Conservation (phyloP, 371 early-diverging fungal species). For the Saksenaea oblongispora region DNA sequence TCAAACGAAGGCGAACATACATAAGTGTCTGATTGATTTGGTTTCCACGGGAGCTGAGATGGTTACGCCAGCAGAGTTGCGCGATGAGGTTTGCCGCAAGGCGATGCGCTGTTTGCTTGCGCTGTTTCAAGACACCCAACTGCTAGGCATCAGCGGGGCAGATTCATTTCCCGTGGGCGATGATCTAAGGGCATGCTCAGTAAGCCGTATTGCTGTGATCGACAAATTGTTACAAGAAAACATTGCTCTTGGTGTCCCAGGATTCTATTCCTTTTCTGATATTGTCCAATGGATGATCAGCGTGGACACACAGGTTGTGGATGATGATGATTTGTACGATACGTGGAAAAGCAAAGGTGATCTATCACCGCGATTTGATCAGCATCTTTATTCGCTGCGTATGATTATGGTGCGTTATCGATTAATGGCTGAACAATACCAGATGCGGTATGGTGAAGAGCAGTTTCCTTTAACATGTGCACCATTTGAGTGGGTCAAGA, state of each 20-base stretch:
- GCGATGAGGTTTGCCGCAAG: conserved; percentile 8
- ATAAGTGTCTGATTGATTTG: conserved; percentile 21
- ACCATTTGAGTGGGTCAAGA: conserved; percentile 27
- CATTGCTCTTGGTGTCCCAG: conserved; percentile 36
- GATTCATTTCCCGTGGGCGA: conserved; percentile 7
- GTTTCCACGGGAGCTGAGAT: conserved; percentile 11
- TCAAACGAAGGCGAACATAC: conserved; percentile 18
- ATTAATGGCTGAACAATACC: conserved; percentile 13
- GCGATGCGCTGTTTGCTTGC: conserved; percentile 30
- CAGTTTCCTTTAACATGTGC: conserved; percentile 23
- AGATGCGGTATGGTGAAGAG: conserved; percentile 1
- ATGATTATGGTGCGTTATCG: conserved; percentile 16
- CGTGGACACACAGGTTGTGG: not conserved
- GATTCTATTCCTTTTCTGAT: conserved; percentile 32
- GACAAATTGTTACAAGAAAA: conserved; percentile 34
- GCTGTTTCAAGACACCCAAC: conserved; percentile 35
- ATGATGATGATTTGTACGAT: not conserved
- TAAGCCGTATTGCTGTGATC: conserved; percentile 19
- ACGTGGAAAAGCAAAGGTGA: not conserved
- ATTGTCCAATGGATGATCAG: conserved; percentile 25
- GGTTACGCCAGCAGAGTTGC: not conserved
- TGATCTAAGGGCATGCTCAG: conserved; percentile 8
- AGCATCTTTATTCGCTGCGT: not conserved
- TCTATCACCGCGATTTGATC: not conserved
- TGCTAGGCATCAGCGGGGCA: conserved; percentile 20